Evolutionary conservation across 495 filamentous ascomycete species (phyloP), one percentile per base, ranked within the genome.

Genomic region (Xeromyces bisporus): DNA sequence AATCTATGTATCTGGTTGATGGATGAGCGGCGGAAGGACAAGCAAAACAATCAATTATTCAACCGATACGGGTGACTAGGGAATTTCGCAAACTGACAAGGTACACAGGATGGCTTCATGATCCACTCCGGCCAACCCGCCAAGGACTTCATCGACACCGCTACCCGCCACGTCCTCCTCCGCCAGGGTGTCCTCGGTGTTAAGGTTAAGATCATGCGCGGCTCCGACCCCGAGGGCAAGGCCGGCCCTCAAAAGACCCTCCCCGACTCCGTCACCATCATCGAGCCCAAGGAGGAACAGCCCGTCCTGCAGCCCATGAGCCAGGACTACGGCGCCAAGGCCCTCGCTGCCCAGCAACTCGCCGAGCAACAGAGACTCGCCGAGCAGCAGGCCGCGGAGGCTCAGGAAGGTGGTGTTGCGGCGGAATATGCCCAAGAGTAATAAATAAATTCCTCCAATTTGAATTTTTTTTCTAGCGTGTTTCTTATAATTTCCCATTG

Each of bases 151-250:
- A 97, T 97, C 62, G 89, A 97, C 71, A 73, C 65, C 51, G 91
- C 89, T 39, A 93, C 85, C 47, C 87, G 89, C 47, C 89, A 97
- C 80, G 89, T 97, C 44, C 85, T 97, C 36, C 85, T 97, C 56
- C 80, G 89, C 64, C 89, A 97, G 70, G 89, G 89, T 77, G 89
- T 97, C 43, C 73, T 97, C 36, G 89, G 89, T 67, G 96, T 97
- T 75, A 97, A 97, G 73, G 89, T 97, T 57, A 97, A 97, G 85
- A 97, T 97, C 69, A 97, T 97, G 89, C 89, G 89, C 60, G 91
- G 91, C 53, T 89, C 80, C 52, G 89, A 97, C 68, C 89, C 91
- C 53, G 89, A 97, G 68, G 87, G 87, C 73, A 97, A 97, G 76
- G 71, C 79, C 51, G 91, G 91, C 43, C 84, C 87, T 40, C 77